A percentile compares a stretch with the other conserved stretches of the same genome.
Conservation (phyloP, 805 yeast species). For the Candida quercuum region DNA sequence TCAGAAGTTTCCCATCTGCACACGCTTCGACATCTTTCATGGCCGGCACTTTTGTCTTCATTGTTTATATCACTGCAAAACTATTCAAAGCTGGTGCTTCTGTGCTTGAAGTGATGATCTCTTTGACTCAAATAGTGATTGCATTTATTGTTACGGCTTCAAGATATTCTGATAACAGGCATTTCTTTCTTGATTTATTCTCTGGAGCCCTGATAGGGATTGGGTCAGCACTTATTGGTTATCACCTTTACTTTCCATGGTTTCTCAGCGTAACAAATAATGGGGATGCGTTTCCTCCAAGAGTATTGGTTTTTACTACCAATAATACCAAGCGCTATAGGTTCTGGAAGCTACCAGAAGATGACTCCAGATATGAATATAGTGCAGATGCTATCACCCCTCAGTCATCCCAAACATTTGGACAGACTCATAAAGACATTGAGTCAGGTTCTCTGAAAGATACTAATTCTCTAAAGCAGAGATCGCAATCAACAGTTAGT, state of each 20-base stretch:
- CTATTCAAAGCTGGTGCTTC: constrained; percentile 28
- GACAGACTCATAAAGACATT: too few relatives aligned
- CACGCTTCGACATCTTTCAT: constrained; percentile 49
- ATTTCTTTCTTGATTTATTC: constrained; percentile 35
- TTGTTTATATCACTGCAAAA: constrained; percentile 30
- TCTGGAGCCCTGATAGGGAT: constrained; percentile 36
- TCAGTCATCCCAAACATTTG: too few relatives aligned
- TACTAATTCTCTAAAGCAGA: too few relatives aligned
- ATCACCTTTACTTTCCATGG: constrained; percentile 37
- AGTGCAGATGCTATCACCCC: constrained; percentile 7
- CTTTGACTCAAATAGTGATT: constrained; percentile 30
- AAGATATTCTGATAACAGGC: constrained; percentile 44
- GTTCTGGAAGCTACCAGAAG: constrained; percentile 32
- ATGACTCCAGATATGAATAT: constrained; percentile 18
- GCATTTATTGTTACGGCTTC: constrained; percentile 34
- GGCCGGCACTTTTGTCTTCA: constrained; percentile 33
- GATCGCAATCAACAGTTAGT: not conserved
- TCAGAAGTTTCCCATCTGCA: constrained; percentile 55
- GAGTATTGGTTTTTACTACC: constrained; percentile 28
- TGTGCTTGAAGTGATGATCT: constrained; percentile 27
- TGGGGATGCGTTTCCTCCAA: constrained; percentile 41
- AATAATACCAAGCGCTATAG: constrained; percentile 28
- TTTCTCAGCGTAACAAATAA: constrained; percentile 22
- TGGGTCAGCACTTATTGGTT: constrained; percentile 28
- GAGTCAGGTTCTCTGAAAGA: too few relatives aligned